A percentile compares a stretch with the other conserved stretches of the same genome.
Conservation (phyloP, 768 basidiomycete species). For the Phlebiopsis flavidoalba region DNA sequence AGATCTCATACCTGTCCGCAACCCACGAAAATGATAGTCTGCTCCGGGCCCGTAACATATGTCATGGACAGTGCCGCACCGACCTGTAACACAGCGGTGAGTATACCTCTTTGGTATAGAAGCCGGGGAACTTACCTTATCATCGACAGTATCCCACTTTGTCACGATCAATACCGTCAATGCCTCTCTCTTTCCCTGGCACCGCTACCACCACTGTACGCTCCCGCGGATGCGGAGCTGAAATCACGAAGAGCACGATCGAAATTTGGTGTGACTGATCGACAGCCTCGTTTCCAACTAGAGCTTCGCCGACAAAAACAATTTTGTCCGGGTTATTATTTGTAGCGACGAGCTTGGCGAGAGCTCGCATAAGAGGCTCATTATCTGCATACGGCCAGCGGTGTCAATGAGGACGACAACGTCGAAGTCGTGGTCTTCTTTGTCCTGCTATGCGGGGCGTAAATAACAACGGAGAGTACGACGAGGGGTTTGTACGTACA, state of each 20-base stretch:
- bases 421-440: constrained; percentile 89
- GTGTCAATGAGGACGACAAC: constrained; percentile 98
- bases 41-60: constrained; percentile 96
- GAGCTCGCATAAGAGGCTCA: constrained; percentile 96
- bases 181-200: constrained; percentile 77
- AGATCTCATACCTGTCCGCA: constrained; percentile 77
- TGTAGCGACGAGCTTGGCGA: constrained; percentile 95
- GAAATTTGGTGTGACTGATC: constrained; percentile 96
- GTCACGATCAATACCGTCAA: constrained; percentile 98
- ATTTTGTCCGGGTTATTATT: constrained; percentile 98
- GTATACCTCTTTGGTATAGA: not conserved
- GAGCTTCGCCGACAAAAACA: constrained; percentile 95
- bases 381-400: constrained; percentile 99
- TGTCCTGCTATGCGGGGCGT: constrained; percentile 45
- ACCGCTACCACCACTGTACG: constrained; percentile 24
- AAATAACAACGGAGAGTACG: not conserved
- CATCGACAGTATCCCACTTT: constrained; percentile 98
- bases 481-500: constrained; percentile 11
- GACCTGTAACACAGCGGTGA: constrained; percentile 48
- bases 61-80: constrained; percentile 99
- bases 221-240: constrained; percentile 50
- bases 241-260: constrained; percentile 93
- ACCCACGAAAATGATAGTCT: constrained; percentile 97
- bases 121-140: constrained; percentile 60
- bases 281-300: constrained; percentile 98